Base-by-base conservation (phyloP, 345 rosid species). In the Ceriops decandra region DNA sequence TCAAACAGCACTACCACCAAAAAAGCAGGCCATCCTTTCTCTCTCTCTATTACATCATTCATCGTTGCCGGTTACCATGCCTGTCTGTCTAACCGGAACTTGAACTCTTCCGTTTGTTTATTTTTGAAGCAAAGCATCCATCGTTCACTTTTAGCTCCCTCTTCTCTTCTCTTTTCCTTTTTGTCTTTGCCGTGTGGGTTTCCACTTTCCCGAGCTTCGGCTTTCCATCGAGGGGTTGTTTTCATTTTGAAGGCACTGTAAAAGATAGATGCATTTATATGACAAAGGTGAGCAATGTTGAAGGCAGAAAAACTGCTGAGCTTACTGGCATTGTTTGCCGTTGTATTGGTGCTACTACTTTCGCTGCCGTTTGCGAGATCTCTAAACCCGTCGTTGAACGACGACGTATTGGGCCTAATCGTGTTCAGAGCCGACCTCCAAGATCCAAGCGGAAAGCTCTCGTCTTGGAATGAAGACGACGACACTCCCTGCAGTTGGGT, bases 361-460 rank as follows among this genome's bases (percentile, higher is more conserved):
- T 62, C 33, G 64, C 63, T 60, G 9, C 54, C 19, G 6, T 60
- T 62, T 64, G 67, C 54, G 71, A 63, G 71, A 64, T 69, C 74
- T 66, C 62, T 75, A 31, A 69, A 54, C 59, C 79, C 79, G 20
- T 75, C 79, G 1, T 22, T 75, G 7, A 75, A 75, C 61, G 78
- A 75, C 17, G 78, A 75, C 35, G 78, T 75, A 22, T 52, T 75
- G 73, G 78, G 74, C 27, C 70, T 75, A 19, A 75, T 75, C 26
- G 74, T 75, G 57, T 69, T 75, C 66, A 75, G 69, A 57, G 73
- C 78, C 35, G 78, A 75, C 74, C 78, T 75, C 30, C 78, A 75
- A 70, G 79, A 70, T 60, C 79, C 79, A 30, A 31, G 38, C 6
- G 67, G 67, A 57, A 75, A 70, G 68, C 79, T 75, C 26, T 64